A percentile compares a stretch with the other conserved stretches of the same genome.
phyloP scores from a whole-genome alignment of 768 basidiomycete genomes.

The Kondoa malvinella region DNA sequence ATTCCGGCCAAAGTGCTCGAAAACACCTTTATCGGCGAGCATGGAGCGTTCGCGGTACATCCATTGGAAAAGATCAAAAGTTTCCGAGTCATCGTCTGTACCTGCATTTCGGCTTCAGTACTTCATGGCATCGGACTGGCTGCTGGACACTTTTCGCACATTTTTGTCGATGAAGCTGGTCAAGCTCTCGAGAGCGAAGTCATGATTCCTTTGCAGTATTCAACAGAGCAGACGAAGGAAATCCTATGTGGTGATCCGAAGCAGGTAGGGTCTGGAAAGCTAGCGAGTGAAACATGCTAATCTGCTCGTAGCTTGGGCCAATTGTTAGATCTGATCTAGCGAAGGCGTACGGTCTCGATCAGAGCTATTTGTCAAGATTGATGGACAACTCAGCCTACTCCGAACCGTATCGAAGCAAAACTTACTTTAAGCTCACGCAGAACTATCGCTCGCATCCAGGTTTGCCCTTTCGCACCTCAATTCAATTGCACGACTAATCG shows the following conservation, averaged over 20 bases:
- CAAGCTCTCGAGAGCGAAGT: neutral
- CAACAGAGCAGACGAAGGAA: neutral
- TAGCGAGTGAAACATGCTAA: neutral
- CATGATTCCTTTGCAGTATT: neutral
- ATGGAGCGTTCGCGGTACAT: neutral
- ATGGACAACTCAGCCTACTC: neutral
- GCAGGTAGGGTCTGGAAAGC: neutral
- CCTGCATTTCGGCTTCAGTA: neutral
- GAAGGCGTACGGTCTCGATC: neutral
- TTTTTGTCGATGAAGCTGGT: conserved; percentile 6
- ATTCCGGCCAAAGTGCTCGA: neutral
- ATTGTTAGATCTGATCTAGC: neutral
- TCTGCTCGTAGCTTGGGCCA: conserved; percentile 1
- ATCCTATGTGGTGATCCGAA: neutral
- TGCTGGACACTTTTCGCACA: conserved; percentile 5
- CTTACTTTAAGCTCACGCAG: conserved; percentile 1
- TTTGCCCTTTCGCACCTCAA: too few species aligned
- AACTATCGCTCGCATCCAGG: neutral
- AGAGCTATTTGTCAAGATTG: neutral
- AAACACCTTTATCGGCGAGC: neutral
- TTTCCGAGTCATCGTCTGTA: neutral
- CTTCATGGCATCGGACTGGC: neutral
- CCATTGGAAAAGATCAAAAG: neutral
- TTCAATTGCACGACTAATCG: too few species aligned
- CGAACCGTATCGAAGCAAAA: neutral